Conservation (phyloP, 164 flowering plant species). For the Magnolia sinica region DNA sequence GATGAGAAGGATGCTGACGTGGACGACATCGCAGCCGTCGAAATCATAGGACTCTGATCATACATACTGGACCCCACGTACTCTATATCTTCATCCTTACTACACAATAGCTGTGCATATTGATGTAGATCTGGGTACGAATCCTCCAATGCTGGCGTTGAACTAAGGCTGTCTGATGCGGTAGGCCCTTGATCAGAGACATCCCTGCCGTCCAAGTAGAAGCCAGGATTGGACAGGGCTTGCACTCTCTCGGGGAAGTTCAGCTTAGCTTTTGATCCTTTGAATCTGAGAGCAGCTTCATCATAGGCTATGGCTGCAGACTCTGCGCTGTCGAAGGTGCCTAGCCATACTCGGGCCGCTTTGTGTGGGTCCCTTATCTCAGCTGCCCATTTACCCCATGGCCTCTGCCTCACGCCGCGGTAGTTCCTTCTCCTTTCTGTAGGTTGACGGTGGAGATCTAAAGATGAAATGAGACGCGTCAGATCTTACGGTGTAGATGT, state of each 20-base stretch:
- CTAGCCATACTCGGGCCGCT: constrained; percentile 18
- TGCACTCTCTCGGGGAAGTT: constrained; percentile 12
- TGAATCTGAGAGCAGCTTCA: constrained; percentile 14
- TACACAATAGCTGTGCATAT: constrained; percentile 5
- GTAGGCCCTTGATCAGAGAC: background rate
- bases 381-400: constrained; percentile 17
- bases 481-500: background rate
- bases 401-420: constrained; percentile 15
- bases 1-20: constrained; percentile 18
- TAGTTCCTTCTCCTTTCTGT: constrained; percentile 6
- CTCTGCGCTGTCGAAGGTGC: constrained; percentile 69
- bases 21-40: constrained; percentile 8
- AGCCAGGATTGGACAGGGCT: background rate
- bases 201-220: background rate
- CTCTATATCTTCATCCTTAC: constrained; percentile 8
- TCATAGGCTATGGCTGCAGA: constrained; percentile 60
- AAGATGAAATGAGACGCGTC: too few species aligned
- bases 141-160: background rate
- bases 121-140: constrained; percentile 5
- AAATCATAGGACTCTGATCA: background rate
- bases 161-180: background rate
- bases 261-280: constrained; percentile 17
- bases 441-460: background rate
- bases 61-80: background rate
- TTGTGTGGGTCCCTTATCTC: constrained; percentile 18